A percentile compares a stretch with the other conserved stretches of the same genome.
These are phyloP conservation scores for Cardiospermum halicacabum DNA, from an alignment of 345 rosid genomes.

Conservation along the genomic window DNA sequence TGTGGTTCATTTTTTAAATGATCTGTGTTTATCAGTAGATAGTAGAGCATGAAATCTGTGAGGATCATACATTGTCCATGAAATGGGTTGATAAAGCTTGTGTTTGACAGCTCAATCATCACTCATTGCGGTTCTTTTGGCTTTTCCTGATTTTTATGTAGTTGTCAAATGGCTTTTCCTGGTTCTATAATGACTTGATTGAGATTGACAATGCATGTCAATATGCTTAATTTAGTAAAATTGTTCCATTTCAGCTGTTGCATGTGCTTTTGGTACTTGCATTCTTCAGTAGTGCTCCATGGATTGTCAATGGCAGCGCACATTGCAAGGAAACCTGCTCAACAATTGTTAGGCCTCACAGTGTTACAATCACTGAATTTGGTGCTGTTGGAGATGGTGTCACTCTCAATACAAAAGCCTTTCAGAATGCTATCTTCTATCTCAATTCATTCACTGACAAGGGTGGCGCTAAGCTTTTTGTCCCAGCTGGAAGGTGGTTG, in stretches of 20 bases:
- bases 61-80: slow-evolving; percentile 19
- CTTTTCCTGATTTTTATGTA: too few species aligned
- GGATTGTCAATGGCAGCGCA: slow-evolving; percentile 43
- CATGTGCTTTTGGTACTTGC: slow-evolving; percentile 68
- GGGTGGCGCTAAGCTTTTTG: slow-evolving; percentile 97
- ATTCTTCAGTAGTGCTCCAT: slow-evolving; percentile 37
- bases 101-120: slow-evolving; percentile 8
- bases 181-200: not conserved
- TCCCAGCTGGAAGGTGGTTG: slow-evolving; percentile 93
- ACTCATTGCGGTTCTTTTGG: slow-evolving; percentile 8
- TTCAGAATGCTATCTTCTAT: slow-evolving; percentile 97
- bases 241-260: slow-evolving; percentile 55
- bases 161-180: slow-evolving; percentile 4
- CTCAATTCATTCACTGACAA: slow-evolving; percentile 94
- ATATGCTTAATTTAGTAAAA: not conserved
- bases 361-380: slow-evolving; percentile 91
- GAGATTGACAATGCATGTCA: slow-evolving; percentile 5
- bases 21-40: slow-evolving; percentile 8
- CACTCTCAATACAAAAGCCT: slow-evolving; percentile 93
- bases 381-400: slow-evolving; percentile 99
- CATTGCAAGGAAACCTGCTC: slow-evolving; percentile 47
- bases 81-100: slow-evolving; percentile 14
- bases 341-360: slow-evolving; percentile 71
- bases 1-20: slow-evolving; percentile 21
- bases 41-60: slow-evolving; percentile 22